Evolutionary conservation across 352 stramenopile species (phyloP).

Genomic region (Phytophthora macrochlamydospora): DNA sequence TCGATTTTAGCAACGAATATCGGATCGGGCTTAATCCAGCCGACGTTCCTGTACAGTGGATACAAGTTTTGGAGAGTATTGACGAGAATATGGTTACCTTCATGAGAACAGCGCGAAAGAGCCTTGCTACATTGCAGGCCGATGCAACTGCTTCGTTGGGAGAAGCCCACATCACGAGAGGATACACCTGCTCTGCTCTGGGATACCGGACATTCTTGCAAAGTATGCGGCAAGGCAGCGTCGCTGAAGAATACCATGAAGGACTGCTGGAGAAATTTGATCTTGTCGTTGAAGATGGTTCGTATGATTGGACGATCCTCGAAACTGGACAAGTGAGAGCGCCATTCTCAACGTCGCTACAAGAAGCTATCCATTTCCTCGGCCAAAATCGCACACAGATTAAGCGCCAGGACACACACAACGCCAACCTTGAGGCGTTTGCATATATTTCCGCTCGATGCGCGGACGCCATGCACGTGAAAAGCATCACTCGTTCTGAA

Average conservation of each 20-base stretch:
- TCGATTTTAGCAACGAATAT: constrained; percentile 68
- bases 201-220: constrained; percentile 62
- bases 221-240: constrained; percentile 26
- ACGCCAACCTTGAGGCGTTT: constrained; percentile 43
- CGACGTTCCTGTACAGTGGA: constrained; percentile 69
- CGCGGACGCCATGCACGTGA: constrained; percentile 36
- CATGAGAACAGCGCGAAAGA: constrained; percentile 46
- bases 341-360: constrained; percentile 32
- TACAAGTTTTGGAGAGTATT: constrained; percentile 61
- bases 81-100: constrained; percentile 53
- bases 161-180: constrained; percentile 39
- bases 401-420: constrained; percentile 23
- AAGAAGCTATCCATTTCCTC: constrained; percentile 32
- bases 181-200: constrained; percentile 56
- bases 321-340: constrained; percentile 47
- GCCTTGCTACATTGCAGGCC: constrained; percentile 36
- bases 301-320: constrained; percentile 44
- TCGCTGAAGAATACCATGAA: background rate
- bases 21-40: constrained; percentile 56
- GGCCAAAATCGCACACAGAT: constrained; percentile 30
- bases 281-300: constrained; percentile 54
- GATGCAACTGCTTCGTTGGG: constrained; percentile 43
- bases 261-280: constrained; percentile 43
- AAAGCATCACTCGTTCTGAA: constrained; percentile 38
- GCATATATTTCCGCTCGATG: constrained; percentile 39